Base-by-base conservation (phyloP, 352 stramenopile genomes). In the Pythium plurisporium region DNA sequence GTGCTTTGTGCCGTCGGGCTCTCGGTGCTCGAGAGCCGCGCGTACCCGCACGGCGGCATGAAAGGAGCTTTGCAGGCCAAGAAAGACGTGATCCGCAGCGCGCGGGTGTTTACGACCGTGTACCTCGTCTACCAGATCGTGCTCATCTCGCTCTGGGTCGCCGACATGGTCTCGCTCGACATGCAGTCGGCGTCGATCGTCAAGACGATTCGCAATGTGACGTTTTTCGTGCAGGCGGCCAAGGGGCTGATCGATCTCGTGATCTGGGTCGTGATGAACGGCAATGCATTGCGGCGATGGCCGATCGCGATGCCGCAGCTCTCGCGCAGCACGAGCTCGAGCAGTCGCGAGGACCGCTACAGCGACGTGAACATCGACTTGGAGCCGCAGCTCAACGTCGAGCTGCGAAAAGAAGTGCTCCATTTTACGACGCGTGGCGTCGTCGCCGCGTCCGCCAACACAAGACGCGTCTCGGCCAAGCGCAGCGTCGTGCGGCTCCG, bases 361-460 rank as follows among this genome's bases (percentile, higher is more conserved):
- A 94, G 79, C 33, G 83, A 94, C 46, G 65, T 91, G 3, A 79
- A 91, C 41, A 85, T 94, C 34, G 79, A 91, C 56, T 67, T 91
- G 0, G 76, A 94, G 63, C 83, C 83, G 4, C 86, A 96, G 50
- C 69, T 96, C 22, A 96, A 96, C 59, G 73, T 89, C 3, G 87
- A 81, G 11, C 49, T 96, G 47, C 78, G 87, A 5, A 94, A 92
- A 51, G 87, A 96, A 62, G 85, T 96, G 38, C 77, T 96, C 40
- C 82, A 93, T 43, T 96, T 94, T 46, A 94, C 87, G 17, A 95
- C 86, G 3, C 77, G 83, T 38, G 87, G 87, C 7, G 81, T 96
- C 22, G 82, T 94, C 2, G 83, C 83, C 17, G 81, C 83, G 17
- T 91, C 81, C 23, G 74, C 76, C 1, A 90, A 91, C 54, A 73